Percentiles rank a stretch among this genome's conserved stretches.
Evolutionary conservation across 176 grass and related monocot species (phyloP).

Genomic region (Aegilops umbellulata): DNA sequence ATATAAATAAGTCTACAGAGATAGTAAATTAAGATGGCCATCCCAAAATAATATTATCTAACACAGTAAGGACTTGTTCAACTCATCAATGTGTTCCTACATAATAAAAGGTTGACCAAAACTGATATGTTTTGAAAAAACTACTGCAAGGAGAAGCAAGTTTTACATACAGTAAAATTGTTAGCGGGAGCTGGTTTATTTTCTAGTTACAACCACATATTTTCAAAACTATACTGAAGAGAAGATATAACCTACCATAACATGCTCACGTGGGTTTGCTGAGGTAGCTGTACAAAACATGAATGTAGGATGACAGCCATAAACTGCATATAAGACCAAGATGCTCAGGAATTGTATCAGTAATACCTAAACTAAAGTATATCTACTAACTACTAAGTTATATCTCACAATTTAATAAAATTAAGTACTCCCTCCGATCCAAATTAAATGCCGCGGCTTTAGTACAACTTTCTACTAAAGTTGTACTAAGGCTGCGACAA

Average conservation of each 20-base stretch:
- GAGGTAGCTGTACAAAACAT: slow-evolving; percentile 95
- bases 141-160: not conserved
- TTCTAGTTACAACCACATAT: not conserved
- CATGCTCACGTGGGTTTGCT: slow-evolving; percentile 90
- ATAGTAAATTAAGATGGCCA: not conserved
- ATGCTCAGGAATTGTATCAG: slow-evolving; percentile 20
- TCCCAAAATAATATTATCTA: slow-evolving; percentile 10
- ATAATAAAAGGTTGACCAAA: not conserved
- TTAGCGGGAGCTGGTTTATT: not conserved
- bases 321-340: slow-evolving; percentile 55
- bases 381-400: slow-evolving; percentile 11
- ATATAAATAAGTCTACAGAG: not conserved
- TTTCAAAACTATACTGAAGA: slow-evolving; percentile 11
- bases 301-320: slow-evolving; percentile 72
- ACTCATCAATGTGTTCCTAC: not conserved
- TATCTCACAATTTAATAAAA: not conserved
- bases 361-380: slow-evolving; percentile 18
- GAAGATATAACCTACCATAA: slow-evolving; percentile 63
- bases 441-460: too few species aligned
- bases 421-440: not conserved
- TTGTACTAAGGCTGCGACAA: too few species aligned
- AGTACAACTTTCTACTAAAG: too few species aligned
- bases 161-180: slow-evolving; percentile 15
- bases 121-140: not conserved
- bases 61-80: not conserved